Conservation (phyloP, 2,329 filamentous ascomycete genomes). For the Massarina eburnea region DNA sequence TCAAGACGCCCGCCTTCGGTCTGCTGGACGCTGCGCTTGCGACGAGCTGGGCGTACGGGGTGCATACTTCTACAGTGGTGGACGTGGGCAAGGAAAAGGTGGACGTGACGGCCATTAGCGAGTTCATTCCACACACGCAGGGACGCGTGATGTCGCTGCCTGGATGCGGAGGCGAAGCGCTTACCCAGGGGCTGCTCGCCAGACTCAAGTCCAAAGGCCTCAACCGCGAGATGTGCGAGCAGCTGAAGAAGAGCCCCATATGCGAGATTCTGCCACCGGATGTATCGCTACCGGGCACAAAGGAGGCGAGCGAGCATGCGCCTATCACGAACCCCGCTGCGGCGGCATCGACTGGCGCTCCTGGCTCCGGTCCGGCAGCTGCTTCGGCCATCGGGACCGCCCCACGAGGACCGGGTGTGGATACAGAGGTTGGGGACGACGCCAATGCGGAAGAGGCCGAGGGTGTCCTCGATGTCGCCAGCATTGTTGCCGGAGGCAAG, state of each 20-base stretch:
- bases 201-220: constrained; percentile 64
- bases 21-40: constrained; percentile 88
- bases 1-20: constrained; percentile 88
- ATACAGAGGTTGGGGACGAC: constrained; percentile 58
- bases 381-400: constrained; percentile 47
- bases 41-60: constrained; percentile 77
- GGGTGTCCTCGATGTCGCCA: constrained; percentile 81
- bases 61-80: constrained; percentile 79
- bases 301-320: constrained; percentile 43
- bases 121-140: constrained; percentile 74
- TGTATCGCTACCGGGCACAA: constrained; percentile 54
- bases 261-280: constrained; percentile 62
- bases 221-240: constrained; percentile 64
- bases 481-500: constrained; percentile 78
- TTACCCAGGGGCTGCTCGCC: constrained; percentile 73
- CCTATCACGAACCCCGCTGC: constrained; percentile 55
- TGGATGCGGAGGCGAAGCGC: constrained; percentile 80
- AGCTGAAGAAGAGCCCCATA: constrained; percentile 64
- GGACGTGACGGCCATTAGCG: constrained; percentile 86
- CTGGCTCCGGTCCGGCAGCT: constrained; percentile 48
- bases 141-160: constrained; percentile 62
- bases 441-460: constrained; percentile 60
- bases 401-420: constrained; percentile 56
- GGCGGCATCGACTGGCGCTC: constrained; percentile 57
- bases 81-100: constrained; percentile 93